Conservation (phyloP, 441 rosid genomes). For the Aleurites moluccanus region DNA sequence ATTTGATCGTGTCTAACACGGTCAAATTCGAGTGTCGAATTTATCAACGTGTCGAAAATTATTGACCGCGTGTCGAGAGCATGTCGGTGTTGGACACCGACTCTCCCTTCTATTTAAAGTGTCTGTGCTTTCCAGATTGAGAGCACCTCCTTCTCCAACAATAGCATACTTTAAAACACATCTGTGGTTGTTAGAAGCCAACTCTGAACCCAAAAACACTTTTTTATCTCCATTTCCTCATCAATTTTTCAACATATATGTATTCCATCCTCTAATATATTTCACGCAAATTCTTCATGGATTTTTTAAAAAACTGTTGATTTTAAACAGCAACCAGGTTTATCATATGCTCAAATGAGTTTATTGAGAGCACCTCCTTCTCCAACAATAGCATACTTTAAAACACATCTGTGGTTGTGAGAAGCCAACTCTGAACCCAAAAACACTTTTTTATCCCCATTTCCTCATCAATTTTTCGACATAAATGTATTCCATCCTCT, state of each 20-base stretch:
- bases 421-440: background rate
- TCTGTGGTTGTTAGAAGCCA: background rate
- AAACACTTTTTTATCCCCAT: background rate
- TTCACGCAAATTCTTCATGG: background rate
- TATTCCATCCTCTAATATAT: background rate
- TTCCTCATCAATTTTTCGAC: background rate
- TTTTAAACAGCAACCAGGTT: background rate
- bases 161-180: background rate
- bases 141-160: background rate
- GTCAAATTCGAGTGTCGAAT: no score
- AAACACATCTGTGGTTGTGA: background rate
- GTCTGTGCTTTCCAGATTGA: no score
- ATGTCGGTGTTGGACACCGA: no score
- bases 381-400: background rate
- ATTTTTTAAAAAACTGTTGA: background rate
- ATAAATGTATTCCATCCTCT: background rate
- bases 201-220: background rate
- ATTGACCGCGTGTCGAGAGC: no score
- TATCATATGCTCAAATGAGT: background rate
- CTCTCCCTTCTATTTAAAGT: no score
- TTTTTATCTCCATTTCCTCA: background rate
- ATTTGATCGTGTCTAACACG: no score
- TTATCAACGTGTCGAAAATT: no score
- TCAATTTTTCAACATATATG: background rate
- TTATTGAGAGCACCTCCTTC: background rate